Percentiles rank a stretch among this genome's conserved stretches.
Conservation (phyloP, 352 stramenopile species). For the Discostella stelligera region DNA sequence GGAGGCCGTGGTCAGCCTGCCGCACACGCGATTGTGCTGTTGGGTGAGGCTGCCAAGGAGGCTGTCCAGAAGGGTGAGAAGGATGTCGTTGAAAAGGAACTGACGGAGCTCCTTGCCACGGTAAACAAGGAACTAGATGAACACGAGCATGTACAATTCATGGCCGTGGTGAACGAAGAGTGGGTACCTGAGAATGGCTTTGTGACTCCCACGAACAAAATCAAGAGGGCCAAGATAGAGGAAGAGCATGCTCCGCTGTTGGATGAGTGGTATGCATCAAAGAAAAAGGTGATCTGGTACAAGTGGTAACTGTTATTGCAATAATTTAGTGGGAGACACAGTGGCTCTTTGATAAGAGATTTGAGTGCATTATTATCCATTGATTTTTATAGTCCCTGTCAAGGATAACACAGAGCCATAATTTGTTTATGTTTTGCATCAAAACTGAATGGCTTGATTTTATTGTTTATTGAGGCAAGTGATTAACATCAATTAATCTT, state of each 20-base stretch:
- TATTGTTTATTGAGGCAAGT: too few relatives aligned
- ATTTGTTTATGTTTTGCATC: too few relatives aligned
- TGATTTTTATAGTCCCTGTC: background rate
- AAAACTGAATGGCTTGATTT: too few relatives aligned
- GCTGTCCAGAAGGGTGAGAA: slow-evolving; percentile 31
- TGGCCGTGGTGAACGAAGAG: slow-evolving; percentile 73
- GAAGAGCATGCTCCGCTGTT: slow-evolving; percentile 55
- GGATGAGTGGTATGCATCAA: slow-evolving; percentile 64
- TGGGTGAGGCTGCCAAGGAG: slow-evolving; percentile 57
- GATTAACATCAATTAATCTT: too few relatives aligned
- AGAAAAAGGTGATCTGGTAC: slow-evolving; percentile 74
- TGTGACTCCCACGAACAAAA: slow-evolving; percentile 76
- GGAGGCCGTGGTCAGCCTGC: slow-evolving; percentile 57
- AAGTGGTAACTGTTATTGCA: slow-evolving; percentile 30
- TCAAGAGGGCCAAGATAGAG: slow-evolving; percentile 70
- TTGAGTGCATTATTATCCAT: background rate
- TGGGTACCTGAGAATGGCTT: slow-evolving; percentile 77
- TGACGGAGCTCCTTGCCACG: slow-evolving; percentile 46
- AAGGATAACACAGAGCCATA: too few relatives aligned
- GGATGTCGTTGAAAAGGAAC: slow-evolving; percentile 52
- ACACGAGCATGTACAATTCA: slow-evolving; percentile 62
- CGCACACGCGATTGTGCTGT: slow-evolving; percentile 57
- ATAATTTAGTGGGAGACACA: background rate
- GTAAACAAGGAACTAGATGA: slow-evolving; percentile 62
- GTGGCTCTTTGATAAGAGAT: background rate